Evolutionary conservation across 2,329 filamentous ascomycete genomes (phyloP), one percentile per base, ranked within the genome.

Genomic region (Zalaria sp.): DNA sequence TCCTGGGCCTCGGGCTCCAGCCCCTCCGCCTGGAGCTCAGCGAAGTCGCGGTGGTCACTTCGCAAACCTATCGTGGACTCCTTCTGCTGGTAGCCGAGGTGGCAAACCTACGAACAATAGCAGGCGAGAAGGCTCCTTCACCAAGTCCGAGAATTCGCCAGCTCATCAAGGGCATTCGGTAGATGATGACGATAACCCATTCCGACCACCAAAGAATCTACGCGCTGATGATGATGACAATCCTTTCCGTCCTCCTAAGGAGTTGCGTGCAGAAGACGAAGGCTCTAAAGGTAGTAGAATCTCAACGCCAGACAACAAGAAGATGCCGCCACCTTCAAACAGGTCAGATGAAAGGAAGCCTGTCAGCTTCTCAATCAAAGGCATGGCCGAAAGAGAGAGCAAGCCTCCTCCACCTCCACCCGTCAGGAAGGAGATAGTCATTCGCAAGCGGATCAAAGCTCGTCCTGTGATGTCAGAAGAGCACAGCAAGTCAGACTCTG

Each of bases 351-450:
- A 44, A 25, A 47, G 49, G 11, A 60, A 57, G 45, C 53, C 51
- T 34, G 91, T 95, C 55, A 93, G 86, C 58, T 96, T 96, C 59
- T 86, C 87, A 1, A 86, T 96, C 61, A 95, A 95, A 58, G 74
- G 79, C 69, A 7, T 45, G 39, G 43, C 47, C 8, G 43, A 45
- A 4, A 46, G 43, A 25, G 64, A 89, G 82, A 7, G 7, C 7
- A 7, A 43, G 25, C 53, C 55, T 4, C 50, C 28, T 38, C 48
- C 25, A 42, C 51, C 27, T 48, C 51, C 43, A 5, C 45, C 47
- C 5, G 49, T 51, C 7, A 48, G 51, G n/a, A 77, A 63, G 46
- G 64, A 73, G 50, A 77, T 73, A 51, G 67, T 83, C 42, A 77
- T 77, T 3, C 71, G 83, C 60, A 83, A 72, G 57, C 76, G 81